Percentiles rank a stretch among this genome's conserved stretches.
Evolutionary conservation across 1,284 basidiomycete species (phyloP).

Genomic region (Lignosus rhinocerotis): DNA sequence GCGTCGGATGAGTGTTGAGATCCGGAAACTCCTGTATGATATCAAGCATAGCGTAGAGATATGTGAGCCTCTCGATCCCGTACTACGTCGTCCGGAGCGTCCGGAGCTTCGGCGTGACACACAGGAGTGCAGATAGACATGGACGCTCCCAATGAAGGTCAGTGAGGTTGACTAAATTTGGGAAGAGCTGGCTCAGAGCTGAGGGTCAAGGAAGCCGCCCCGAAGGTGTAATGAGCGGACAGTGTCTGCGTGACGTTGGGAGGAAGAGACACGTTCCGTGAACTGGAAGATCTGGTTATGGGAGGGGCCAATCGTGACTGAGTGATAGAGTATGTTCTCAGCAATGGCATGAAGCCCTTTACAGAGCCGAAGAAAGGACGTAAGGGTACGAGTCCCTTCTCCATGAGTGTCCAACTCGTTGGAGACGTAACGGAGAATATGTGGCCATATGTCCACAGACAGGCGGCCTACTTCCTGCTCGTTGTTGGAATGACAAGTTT

Average conservation of each 20-base stretch:
- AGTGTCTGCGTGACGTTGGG: no score
- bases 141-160: neutral
- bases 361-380: neutral
- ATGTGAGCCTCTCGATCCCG: neutral
- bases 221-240: no score
- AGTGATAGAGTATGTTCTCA: neutral
- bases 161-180: neutral
- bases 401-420: neutral
- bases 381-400: neutral
- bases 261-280: neutral
- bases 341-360: neutral
- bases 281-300: neutral
- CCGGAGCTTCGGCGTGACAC: neutral
- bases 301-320: neutral
- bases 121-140: neutral
- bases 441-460: neutral
- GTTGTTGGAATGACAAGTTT: neutral
- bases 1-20: no score
- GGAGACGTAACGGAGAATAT: neutral
- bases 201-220: neutral
- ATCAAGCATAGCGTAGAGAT: neutral
- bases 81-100: neutral
- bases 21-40: no score
- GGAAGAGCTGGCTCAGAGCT: neutral
- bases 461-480: neutral